phyloP scores from a whole-genome alignment of 2,329 filamentous ascomycete species.

The Penicillium digitatum region DNA sequence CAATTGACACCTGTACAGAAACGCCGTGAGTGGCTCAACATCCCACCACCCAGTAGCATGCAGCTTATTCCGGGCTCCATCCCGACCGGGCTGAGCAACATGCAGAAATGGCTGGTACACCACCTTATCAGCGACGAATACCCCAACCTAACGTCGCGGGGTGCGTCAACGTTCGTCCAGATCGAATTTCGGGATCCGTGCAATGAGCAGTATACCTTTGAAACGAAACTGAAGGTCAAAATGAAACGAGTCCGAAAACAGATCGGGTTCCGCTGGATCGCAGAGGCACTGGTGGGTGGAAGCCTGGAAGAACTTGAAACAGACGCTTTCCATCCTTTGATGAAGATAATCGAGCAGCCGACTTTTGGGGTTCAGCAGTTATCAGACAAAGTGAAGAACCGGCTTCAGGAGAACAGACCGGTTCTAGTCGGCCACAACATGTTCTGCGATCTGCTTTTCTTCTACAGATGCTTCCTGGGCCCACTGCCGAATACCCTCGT shows the following conservation, averaged over 20 bases:
- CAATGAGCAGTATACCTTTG: constrained; percentile 32
- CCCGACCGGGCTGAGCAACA: constrained; percentile 48
- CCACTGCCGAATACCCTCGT: constrained; percentile 53
- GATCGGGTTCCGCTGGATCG: constrained; percentile 46
- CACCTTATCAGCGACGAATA: constrained; percentile 63
- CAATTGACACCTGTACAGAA: constrained; percentile 15
- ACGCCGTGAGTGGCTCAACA: constrained; percentile 44
- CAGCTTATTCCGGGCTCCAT: constrained; percentile 18
- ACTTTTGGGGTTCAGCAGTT: constrained; percentile 25
- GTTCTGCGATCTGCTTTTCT: constrained; percentile 60
- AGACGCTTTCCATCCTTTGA: constrained; percentile 30
- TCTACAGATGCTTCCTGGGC: constrained; percentile 59
- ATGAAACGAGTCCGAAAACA: constrained; percentile 33
- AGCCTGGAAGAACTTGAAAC: constrained; percentile 37
- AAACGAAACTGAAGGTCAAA: constrained; percentile 27
- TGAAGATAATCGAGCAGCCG: constrained; percentile 17
- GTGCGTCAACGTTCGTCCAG: constrained; percentile 39
- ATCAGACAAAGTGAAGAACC: constrained; percentile 33
- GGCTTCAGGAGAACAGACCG: constrained; percentile 46
- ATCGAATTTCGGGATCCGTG: constrained; percentile 38
- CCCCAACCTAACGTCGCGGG: constrained; percentile 38
- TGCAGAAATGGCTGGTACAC: constrained; percentile 63
- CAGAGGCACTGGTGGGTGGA: constrained; percentile 45
- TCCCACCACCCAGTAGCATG: constrained; percentile 33
- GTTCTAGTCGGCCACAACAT: constrained; percentile 61